phyloP scores from a whole-genome alignment of 768 basidiomycete species.

The Boletus rubescentipes region DNA sequence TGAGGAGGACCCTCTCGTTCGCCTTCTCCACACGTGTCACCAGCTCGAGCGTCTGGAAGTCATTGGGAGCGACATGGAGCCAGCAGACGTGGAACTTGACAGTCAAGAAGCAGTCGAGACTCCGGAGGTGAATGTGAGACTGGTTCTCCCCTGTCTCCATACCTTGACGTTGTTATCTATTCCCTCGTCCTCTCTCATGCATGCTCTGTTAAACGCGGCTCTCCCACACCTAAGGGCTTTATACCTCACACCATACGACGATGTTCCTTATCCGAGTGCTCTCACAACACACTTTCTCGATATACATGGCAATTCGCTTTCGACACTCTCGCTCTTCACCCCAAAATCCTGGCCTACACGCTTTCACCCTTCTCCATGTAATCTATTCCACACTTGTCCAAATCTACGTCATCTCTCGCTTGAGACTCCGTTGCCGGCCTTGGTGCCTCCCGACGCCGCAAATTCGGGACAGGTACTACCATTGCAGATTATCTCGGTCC shows the following conservation, averaged over 20 bases:
- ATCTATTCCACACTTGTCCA: slow-evolving; percentile 50
- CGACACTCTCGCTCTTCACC: slow-evolving; percentile 64
- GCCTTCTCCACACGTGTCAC: slow-evolving; percentile 52
- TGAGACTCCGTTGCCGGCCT: slow-evolving; percentile 62
- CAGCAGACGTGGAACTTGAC: slow-evolving; percentile 44
- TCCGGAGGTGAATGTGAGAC: slow-evolving; percentile 33
- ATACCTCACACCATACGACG: slow-evolving; percentile 72
- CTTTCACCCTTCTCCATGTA: slow-evolving; percentile 52
- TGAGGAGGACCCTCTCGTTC: slow-evolving; percentile 55
- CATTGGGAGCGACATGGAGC: slow-evolving; percentile 58
- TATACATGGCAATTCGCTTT: slow-evolving; percentile 55
- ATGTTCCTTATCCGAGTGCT: slow-evolving; percentile 57
- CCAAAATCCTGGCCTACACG: slow-evolving; percentile 68
- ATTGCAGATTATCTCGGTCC: slow-evolving; percentile 69
- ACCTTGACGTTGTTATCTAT: slow-evolving; percentile 64
- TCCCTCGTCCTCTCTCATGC: slow-evolving; percentile 62
- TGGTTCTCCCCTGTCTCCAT: slow-evolving; percentile 57
- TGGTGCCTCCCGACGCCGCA: slow-evolving; percentile 32
- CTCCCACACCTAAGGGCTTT: slow-evolving; percentile 65
- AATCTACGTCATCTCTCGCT: slow-evolving; percentile 68
- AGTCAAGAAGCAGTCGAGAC: slow-evolving; percentile 17
- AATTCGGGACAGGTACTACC: slow-evolving; percentile 35
- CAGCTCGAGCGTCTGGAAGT: slow-evolving; percentile 65
- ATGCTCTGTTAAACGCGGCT: slow-evolving; percentile 53
- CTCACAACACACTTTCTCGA: slow-evolving; percentile 58